A percentile compares a stretch with the other conserved stretches of the same genome.
Conservation (phyloP, 768 basidiomycete species). For the Lepiota brunneoincarnata region DNA sequence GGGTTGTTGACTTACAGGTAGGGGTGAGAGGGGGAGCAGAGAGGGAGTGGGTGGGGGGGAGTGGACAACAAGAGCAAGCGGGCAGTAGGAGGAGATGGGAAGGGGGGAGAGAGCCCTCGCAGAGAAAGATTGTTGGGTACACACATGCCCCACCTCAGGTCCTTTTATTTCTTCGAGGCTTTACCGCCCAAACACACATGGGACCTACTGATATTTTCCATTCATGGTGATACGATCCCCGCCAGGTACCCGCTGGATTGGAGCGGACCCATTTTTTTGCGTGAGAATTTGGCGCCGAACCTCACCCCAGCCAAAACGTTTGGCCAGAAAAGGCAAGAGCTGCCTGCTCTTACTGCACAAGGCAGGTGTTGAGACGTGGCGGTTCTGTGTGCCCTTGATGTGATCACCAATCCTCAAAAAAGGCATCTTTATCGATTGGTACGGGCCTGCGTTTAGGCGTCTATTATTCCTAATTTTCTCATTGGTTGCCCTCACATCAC, state of each 20-base stretch:
- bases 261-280: conserved; percentile 12
- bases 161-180: neutral
- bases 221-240: neutral
- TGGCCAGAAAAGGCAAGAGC: neutral
- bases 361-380: neutral
- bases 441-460: neutral
- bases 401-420: conserved; percentile 1
- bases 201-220: conserved; percentile 8
- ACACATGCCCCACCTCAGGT: neutral
- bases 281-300: neutral
- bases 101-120: neutral
- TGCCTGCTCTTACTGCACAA: neutral
- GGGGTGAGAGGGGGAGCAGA: neutral
- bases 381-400: conserved; percentile 2
- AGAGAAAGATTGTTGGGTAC: neutral
- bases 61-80: neutral
- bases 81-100: neutral
- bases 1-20: too few relatives aligned
- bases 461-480: neutral
- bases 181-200: neutral
- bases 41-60: neutral
- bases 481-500: neutral
- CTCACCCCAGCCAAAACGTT: neutral
- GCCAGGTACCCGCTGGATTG: conserved; percentile 11
- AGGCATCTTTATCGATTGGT: conserved; percentile 4